phyloP scores from a whole-genome alignment of 1,284 basidiomycete species.

The Apiotrichum sp. region DNA sequence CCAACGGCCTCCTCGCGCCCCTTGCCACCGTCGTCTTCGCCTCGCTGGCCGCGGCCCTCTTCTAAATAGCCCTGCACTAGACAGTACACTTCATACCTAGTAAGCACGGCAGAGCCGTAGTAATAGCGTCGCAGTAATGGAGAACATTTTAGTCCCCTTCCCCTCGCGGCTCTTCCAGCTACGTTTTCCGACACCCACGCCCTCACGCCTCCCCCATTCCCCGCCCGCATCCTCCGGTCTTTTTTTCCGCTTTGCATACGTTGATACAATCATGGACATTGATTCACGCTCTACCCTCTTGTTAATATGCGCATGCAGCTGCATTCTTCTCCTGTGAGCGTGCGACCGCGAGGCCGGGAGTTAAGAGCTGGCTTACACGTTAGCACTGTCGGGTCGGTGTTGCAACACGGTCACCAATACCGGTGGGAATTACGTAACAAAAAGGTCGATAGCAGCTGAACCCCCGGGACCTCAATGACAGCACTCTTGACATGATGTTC shows the following conservation, averaged over 20 bases:
- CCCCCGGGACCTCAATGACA: too few relatives aligned
- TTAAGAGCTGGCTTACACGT: background rate
- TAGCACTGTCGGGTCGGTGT: too few relatives aligned
- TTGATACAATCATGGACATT: slow-evolving; percentile 2
- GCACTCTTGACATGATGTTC: too few relatives aligned
- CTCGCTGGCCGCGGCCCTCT: background rate
- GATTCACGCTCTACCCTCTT: background rate
- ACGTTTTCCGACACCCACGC: too few relatives aligned
- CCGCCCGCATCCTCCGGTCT: background rate
- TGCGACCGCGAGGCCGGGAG: background rate
- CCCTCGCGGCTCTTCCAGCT: too few relatives aligned
- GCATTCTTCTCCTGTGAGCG: background rate
- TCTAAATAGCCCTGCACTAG: background rate
- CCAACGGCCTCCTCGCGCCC: background rate
- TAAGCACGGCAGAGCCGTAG: too few relatives aligned
- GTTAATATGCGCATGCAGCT: background rate
- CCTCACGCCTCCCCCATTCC: background rate
- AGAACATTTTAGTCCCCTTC: too few relatives aligned
- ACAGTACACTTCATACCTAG: too few relatives aligned
- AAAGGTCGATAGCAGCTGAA: too few relatives aligned
- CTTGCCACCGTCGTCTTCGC: background rate
- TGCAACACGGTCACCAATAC: too few relatives aligned
- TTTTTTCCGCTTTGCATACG: background rate
- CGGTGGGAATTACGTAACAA: too few relatives aligned
- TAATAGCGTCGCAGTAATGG: too few relatives aligned